Conservation (phyloP, 495 filamentous ascomycete genomes). For the Penicillium waksmanii region DNA sequence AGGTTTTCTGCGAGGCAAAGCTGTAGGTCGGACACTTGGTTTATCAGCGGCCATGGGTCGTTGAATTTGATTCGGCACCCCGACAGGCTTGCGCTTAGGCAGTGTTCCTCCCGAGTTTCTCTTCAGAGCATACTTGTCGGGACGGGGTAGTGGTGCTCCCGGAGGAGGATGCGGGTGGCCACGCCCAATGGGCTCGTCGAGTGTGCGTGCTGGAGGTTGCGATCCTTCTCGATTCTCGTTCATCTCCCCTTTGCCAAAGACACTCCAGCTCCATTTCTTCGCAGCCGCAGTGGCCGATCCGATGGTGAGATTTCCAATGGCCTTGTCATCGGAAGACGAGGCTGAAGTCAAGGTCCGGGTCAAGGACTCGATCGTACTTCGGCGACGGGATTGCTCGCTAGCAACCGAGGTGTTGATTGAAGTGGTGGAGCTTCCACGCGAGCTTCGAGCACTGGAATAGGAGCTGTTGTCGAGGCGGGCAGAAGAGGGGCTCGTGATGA, state of each 20-base stretch:
- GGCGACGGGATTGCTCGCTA: conserved; percentile 39
- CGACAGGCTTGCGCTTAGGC: conserved; percentile 65
- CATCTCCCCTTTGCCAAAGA: conserved; percentile 61
- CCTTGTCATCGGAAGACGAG: conserved; percentile 35
- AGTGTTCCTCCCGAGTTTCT: conserved; percentile 57
- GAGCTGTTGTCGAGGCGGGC: conserved; percentile 30
- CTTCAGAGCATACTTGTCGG: conserved; percentile 65
- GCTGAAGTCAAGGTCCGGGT: conserved; percentile 37
- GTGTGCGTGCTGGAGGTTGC: conserved; percentile 51
- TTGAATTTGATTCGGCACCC: conserved; percentile 43
- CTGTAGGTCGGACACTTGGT: conserved; percentile 24
- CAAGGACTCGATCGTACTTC: conserved; percentile 48
- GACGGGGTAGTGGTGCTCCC: conserved; percentile 71
- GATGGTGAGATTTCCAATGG: conserved; percentile 57
- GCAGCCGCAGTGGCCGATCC: conserved; percentile 76
- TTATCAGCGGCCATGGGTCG: conserved; percentile 26
- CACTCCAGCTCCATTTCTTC: conserved; percentile 81
- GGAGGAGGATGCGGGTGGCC: conserved; percentile 58
- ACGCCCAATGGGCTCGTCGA: conserved; percentile 71
- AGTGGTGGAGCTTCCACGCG: conserved; percentile 35
- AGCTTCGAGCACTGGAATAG: conserved; percentile 35
- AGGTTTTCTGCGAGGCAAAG: conserved; percentile 35
- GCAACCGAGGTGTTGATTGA: conserved; percentile 33
- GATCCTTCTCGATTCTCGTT: conserved; percentile 35
- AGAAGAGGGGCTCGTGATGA: conserved; percentile 32